Conservation (phyloP, 1,284 basidiomycete genomes). For the Pseudozyma thailandica region DNA sequence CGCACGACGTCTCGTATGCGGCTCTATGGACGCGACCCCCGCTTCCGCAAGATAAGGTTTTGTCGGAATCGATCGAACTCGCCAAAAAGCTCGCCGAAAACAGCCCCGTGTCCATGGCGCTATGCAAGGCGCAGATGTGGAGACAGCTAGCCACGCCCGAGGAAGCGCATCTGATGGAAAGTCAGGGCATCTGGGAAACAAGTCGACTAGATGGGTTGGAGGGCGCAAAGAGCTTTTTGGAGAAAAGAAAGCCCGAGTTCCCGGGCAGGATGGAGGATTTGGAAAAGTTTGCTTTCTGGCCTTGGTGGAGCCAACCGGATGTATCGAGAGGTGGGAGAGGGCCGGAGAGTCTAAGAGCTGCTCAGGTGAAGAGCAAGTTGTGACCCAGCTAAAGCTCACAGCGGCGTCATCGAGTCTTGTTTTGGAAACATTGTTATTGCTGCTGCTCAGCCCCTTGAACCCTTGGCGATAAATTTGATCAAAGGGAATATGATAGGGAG, state of each 20-base stretch:
- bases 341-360: constrained; percentile 29
- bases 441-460: too few species aligned
- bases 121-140: constrained; percentile 57
- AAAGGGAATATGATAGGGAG: too few species aligned
- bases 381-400: too few species aligned
- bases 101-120: constrained; percentile 51
- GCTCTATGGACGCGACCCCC: constrained; percentile 38
- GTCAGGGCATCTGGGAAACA: constrained; percentile 48
- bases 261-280: constrained; percentile 44
- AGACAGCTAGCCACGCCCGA: constrained; percentile 43
- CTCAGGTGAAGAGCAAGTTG: constrained; percentile 15
- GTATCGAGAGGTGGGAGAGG: constrained; percentile 22
- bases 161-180: constrained; percentile 53
- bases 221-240: constrained; percentile 52
- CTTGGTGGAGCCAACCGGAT: constrained; percentile 57
- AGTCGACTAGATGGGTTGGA: constrained; percentile 46
- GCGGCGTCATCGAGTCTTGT: too few species aligned
- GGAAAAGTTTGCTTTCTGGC: constrained; percentile 52
- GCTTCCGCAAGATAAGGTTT: constrained; percentile 37
- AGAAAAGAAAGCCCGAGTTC: constrained; percentile 50
- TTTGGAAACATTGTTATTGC: too few species aligned
- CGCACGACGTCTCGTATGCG: constrained; percentile 27
- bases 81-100: constrained; percentile 51
- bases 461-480: too few species aligned
- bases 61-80: constrained; percentile 34